These are phyloP conservation scores for Blastocystis sp. DNA, from an alignment of 352 stramenopile genomes.

Conservation along the genomic window DNA sequence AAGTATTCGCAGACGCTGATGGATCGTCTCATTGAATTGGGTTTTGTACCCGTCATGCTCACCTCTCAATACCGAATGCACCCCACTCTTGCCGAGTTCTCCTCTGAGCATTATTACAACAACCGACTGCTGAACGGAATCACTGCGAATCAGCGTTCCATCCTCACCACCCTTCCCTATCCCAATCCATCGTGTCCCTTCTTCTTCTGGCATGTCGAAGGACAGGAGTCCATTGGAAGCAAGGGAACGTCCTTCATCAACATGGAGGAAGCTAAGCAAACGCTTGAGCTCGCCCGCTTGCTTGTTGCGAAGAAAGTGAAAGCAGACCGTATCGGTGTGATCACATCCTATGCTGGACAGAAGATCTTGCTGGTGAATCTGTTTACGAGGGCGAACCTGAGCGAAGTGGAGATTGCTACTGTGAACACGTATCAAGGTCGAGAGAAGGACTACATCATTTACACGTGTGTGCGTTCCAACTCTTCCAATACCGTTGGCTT, in stretches of 20 bases:
- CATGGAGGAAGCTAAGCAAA: slow-evolving; percentile 87
- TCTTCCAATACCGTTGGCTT: slow-evolving; percentile 98
- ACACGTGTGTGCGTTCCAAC: slow-evolving; percentile 93
- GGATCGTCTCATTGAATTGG: slow-evolving; percentile 86
- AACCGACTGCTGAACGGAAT: slow-evolving; percentile 94
- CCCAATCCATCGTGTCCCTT: slow-evolving; percentile 87
- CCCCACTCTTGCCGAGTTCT: slow-evolving; percentile 91
- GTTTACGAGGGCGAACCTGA: slow-evolving; percentile 61
- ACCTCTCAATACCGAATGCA: slow-evolving; percentile 99
- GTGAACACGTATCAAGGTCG: slow-evolving; percentile 97
- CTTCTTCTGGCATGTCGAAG: slow-evolving; percentile 88
- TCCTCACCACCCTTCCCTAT: slow-evolving; percentile 81
- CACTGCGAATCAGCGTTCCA: slow-evolving; percentile 76
- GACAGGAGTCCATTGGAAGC: slow-evolving; percentile 90
- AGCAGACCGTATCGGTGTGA: slow-evolving; percentile 82
- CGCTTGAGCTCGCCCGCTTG: slow-evolving; percentile 91
- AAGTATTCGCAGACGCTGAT: slow-evolving; percentile 92
- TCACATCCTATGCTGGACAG: slow-evolving; percentile 94
- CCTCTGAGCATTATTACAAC: slow-evolving; percentile 97
- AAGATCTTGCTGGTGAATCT: slow-evolving; percentile 90
- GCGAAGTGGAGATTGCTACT: slow-evolving; percentile 87
- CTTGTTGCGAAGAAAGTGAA: slow-evolving; percentile 82
- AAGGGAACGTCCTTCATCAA: slow-evolving; percentile 97
- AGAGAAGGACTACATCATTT: slow-evolving; percentile 95
- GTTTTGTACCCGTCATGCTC: slow-evolving; percentile 85